Conservation (phyloP, 2,329 filamentous ascomycete species). For the Venturia asperata region DNA sequence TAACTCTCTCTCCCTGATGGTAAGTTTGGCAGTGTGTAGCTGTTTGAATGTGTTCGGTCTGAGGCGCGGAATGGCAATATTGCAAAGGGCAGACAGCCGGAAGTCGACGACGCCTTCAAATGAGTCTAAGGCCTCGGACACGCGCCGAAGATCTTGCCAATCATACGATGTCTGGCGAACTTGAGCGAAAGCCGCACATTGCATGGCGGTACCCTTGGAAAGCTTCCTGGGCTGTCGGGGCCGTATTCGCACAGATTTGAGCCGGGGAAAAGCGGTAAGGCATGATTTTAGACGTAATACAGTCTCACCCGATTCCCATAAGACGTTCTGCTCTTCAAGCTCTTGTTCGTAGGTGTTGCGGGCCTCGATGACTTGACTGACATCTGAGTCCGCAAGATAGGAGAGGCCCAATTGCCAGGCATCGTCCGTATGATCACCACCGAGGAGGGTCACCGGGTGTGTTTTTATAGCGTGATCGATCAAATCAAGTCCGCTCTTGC, state of each 20-base stretch:
- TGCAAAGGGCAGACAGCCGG: background rate
- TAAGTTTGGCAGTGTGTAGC: constrained; percentile 3
- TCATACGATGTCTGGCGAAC: background rate
- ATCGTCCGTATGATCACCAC: background rate
- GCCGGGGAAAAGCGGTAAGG: background rate
- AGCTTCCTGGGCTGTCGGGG: background rate
- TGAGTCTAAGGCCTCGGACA: background rate
- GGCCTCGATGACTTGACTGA: background rate
- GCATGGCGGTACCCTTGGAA: background rate
- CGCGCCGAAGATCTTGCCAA: background rate
- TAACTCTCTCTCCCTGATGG: constrained; percentile 3
- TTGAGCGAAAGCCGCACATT: background rate
- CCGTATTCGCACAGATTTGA: background rate
- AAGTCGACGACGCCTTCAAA: background rate
- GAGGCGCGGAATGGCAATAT: background rate
- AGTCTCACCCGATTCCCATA: background rate
- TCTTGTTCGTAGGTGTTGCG: background rate
- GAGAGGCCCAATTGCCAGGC: constrained; percentile 15
- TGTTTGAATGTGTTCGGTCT: background rate
- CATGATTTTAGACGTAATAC: background rate
- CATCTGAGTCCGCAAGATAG: background rate
- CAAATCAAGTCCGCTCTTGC: constrained; percentile 1
- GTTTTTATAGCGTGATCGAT: background rate
- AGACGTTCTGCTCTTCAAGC: background rate
- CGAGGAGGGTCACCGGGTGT: constrained; percentile 1